phyloP scores from a whole-genome alignment of 192 early-diverging fungal genomes.

The Allomyces javanicus region DNA sequence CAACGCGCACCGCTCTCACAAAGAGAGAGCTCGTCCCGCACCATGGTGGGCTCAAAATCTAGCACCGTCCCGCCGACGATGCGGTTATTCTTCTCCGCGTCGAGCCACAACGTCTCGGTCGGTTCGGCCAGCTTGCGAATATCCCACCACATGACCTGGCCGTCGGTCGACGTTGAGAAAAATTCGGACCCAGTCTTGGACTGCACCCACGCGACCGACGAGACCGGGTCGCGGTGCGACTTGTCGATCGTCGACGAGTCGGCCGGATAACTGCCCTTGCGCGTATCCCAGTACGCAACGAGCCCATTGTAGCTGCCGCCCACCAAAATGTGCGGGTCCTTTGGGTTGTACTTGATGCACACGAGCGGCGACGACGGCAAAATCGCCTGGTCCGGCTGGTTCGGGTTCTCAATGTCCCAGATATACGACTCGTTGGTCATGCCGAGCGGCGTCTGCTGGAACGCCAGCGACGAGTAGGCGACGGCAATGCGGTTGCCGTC shows the following conservation, averaged over 20 bases:
- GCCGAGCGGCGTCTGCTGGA: slow-evolving; percentile 28
- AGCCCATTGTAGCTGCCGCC: slow-evolving; percentile 39
- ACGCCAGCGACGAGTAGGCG: slow-evolving; percentile 32
- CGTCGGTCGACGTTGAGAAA: slow-evolving; percentile 38
- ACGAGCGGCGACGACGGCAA: slow-evolving; percentile 30
- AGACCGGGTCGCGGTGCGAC: slow-evolving; percentile 36
- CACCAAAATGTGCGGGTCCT: slow-evolving; percentile 40
- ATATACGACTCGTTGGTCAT: slow-evolving; percentile 39
- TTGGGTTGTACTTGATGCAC: slow-evolving; percentile 39
- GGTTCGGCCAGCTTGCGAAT: slow-evolving; percentile 37
- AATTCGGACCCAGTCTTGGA: slow-evolving; percentile 38
- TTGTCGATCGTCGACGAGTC: slow-evolving; percentile 35
- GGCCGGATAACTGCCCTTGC: slow-evolving; percentile 35
- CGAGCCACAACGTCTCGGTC: slow-evolving; percentile 28
- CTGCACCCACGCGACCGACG: slow-evolving; percentile 34
- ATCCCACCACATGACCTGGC: slow-evolving; percentile 43
- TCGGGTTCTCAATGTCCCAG: slow-evolving; percentile 46
- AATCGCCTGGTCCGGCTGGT: slow-evolving; percentile 30
- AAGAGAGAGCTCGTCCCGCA: slow-evolving; percentile 2
- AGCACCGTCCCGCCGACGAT: slow-evolving; percentile 36
- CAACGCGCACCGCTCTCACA: not conserved
- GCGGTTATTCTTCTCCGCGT: slow-evolving; percentile 42
- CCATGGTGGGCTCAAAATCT: slow-evolving; percentile 45
- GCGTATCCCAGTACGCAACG: slow-evolving; percentile 37
- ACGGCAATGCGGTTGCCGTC: slow-evolving; percentile 39